Base-by-base conservation (phyloP, 352 stramenopile genomes). In the Phytophthora chlamydospora region DNA sequence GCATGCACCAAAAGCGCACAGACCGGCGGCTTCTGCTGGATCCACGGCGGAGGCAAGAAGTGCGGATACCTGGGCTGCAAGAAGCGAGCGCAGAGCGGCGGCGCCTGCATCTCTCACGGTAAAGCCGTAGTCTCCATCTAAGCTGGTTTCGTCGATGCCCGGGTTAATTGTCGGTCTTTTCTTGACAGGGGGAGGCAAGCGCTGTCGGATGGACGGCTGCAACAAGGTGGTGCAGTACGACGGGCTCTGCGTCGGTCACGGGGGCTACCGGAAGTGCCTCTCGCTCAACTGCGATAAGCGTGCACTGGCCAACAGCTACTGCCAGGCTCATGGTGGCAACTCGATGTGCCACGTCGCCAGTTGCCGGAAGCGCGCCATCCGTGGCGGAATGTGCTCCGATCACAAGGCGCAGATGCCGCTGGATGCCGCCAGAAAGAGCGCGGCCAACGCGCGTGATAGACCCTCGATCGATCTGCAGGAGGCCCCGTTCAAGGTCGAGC, bases 151-250 rank as follows among this genome's bases (percentile, higher is more conserved):
- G 3, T 4, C 4, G 4, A 6, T 29, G 4, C 4, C 2, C 0
- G 0, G 5, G 4, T 29, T 29, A 6, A 29, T 6, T 6, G 4
- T 6, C 4, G 4, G 4, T 29, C 4, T 6, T 4, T 4, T 29
- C 24, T 29, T 29, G 24, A 24, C 57, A 85, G 64, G 76, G 48
- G 77, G 77, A 17, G 74, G 76, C 29, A 84, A 86, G 43, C 65
- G 77, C 7, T 87, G 77, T 50, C 75, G 72, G 12, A 70, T 75
- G 7, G 68, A 67, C 16, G 72, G 43, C n/a, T 87, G 77, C 58
- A 83, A 77, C 57, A 89, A 89, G 60, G 76, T 86, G 9, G 77
- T 87, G 24, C 79, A 89, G 65, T 86, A 83, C 40, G 78, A 84
- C 13, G 70, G 78, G 17, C 76, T 87, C 0, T 89, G 80, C 19